phyloP scores from a whole-genome alignment of 192 early-diverging fungal species.

The Gaertneriomyces semiglobifer region DNA sequence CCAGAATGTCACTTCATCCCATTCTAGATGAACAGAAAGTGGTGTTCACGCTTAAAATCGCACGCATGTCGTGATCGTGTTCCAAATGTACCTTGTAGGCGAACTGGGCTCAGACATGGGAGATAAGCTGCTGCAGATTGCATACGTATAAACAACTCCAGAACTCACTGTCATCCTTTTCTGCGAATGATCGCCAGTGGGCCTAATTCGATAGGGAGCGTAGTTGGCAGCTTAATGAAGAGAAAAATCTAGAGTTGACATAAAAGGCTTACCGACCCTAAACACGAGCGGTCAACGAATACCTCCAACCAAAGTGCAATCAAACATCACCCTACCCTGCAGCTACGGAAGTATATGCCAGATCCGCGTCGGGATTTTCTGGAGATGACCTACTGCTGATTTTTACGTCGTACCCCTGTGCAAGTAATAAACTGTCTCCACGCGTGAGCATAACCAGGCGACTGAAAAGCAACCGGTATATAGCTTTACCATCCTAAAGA shows the following conservation, averaged over 20 bases:
- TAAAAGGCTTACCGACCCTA: no score
- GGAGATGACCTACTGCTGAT: conserved; percentile 59
- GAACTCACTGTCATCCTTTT: conserved; percentile 35
- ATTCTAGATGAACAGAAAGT: conserved; percentile 15
- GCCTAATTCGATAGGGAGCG: conserved; percentile 19
- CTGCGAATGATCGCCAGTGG: conserved; percentile 60
- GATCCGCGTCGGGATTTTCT: conserved; percentile 37
- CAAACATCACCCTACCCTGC: conserved; percentile 36
- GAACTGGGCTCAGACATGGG: no score
- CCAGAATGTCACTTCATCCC: conserved; percentile 17
- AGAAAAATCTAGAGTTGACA: no score
- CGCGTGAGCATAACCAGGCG: neutral
- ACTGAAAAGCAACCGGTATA: neutral
- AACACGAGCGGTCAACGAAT: no score
- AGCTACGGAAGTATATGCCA: conserved; percentile 41
- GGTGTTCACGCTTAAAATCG: neutral
- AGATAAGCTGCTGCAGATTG: no score
- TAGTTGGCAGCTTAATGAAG: no score
- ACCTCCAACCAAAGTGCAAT: no score
- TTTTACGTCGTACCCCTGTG: conserved; percentile 57
- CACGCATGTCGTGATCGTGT: neutral
- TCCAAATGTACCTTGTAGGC: no score
- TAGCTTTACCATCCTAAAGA: neutral
- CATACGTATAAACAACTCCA: conserved; percentile 22
- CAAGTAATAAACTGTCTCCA: conserved; percentile 45